Base-by-base conservation (phyloP, 2,329 filamentous ascomycete species). In the Daldinia sp. region DNA sequence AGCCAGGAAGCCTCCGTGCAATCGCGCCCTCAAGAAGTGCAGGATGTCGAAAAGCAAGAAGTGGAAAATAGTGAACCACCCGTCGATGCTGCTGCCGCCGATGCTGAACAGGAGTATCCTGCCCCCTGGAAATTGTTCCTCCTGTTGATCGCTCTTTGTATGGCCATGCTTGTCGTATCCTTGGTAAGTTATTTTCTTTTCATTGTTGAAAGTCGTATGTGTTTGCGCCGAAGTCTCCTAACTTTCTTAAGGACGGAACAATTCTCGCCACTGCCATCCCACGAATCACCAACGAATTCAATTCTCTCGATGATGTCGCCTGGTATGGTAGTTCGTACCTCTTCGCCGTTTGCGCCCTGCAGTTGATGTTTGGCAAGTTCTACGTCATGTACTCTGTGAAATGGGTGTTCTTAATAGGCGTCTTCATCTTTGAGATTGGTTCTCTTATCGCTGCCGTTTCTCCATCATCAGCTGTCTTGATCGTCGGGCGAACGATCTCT, bases 401-500 rank as follows among this genome's bases (percentile, higher is more conserved):
- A 63, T 65, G 59, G 58, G 65, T 63, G 2, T 68, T 70, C 41
- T 18, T 70, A 20, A 41, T 56, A 5, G 59, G 59, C 20, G 55
- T 68, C 37, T 23, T 66, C 26, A 46, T 70, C n/a, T 70, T 70
- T 33, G 62, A 68, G 48, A 64, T 70, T 28, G 68, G 68, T n/a
- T 67, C 63, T n/a, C 60, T 69, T 10, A 67, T 69, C 42, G 77
- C 76, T 2, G 60, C 41, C 44, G 65, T 68, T 20, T 64, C 65
- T 33, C 65, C 65, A 3, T 64, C 65, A 4, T 68, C 65, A 2
- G 51, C 60, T 15, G 65, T 68, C 6, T 78, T 83, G 2, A 82
- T 83, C n/a, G 68, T 76, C 0, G 82, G 82, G 0, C 75, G 81
- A 18, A 79, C 79, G 0, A 51, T 83, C 0, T 75, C 81, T 3